Percentiles rank a stretch among this genome's conserved stretches.
Evolutionary conservation across 139 green algal genomes (phyloP).

Genomic region (Chlamydomonas sp.): DNA sequence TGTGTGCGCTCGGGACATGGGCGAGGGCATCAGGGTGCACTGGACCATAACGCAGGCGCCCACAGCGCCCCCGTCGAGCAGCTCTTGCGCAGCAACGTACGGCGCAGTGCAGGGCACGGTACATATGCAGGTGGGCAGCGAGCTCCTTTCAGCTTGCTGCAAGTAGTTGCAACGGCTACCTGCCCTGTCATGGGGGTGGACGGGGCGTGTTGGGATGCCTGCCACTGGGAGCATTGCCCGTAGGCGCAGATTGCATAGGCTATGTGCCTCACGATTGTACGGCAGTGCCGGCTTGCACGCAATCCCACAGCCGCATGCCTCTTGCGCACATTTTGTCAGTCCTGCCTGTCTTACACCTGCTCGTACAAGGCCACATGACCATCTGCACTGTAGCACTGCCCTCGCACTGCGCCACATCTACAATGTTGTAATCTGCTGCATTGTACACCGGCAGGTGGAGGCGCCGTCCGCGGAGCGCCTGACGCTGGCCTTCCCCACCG

Average conservation of each 20-base stretch:
- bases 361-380: no score
- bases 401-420: not conserved
- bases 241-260: no score
- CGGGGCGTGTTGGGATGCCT: no score
- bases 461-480: not conserved
- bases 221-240: no score
- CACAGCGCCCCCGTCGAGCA: not conserved
- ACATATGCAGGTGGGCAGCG: not conserved
- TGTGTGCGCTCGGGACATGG: not conserved
- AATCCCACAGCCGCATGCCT: no score
- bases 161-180: not conserved
- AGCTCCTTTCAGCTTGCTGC: not conserved
- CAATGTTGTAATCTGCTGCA: not conserved
- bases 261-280: no score
- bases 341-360: no score
- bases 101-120: not conserved
- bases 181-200: no score
- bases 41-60: not conserved
- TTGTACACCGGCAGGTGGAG: no score
- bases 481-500: not conserved
- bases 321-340: no score
- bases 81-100: not conserved
- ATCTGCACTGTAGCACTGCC: not conserved
- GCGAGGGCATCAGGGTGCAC: slow-evolving; percentile 12
- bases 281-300: no score